Percentiles rank a stretch among this genome's conserved stretches.
Conservation (phyloP, 2,329 filamentous ascomycete genomes). For the Conoideocrella luteorostrata region DNA sequence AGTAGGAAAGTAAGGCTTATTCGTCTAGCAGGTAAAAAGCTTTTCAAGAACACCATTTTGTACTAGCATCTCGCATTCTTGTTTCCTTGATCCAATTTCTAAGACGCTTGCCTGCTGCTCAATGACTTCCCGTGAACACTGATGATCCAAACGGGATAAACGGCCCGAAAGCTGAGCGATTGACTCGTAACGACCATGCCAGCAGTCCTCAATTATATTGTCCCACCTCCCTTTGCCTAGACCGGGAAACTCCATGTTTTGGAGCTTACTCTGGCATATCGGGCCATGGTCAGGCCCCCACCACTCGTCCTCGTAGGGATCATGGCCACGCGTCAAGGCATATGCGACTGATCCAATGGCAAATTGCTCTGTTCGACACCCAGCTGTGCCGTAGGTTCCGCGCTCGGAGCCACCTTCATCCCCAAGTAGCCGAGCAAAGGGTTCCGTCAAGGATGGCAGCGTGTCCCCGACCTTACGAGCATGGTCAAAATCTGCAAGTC, state of each 20-base stretch:
- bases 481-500: constrained; percentile 9
- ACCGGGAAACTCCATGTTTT: constrained; percentile 9
- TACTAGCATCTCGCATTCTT: constrained; percentile 4
- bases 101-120: constrained; percentile 2
- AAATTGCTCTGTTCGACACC: constrained; percentile 10
- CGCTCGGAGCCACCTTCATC: constrained; percentile 4
- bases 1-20: neutral
- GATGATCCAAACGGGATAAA: constrained; percentile 5
- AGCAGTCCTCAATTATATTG: constrained; percentile 9
- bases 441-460: constrained; percentile 5
- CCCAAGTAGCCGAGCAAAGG: constrained; percentile 9
- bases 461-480: neutral
- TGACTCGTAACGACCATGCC: constrained; percentile 9
- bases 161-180: constrained; percentile 5
- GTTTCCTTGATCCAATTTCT: neutral
- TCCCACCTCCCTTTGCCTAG: constrained; percentile 6
- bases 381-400: constrained; percentile 7
- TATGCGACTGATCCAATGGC: constrained; percentile 11
- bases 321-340: constrained; percentile 7
- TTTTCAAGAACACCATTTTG: constrained; percentile 3
- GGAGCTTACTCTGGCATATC: constrained; percentile 6
- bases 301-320: constrained; percentile 9
- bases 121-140: constrained; percentile 2
- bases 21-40: constrained; percentile 1
- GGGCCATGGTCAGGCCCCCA: constrained; percentile 7